Conservation (phyloP, 345 rosid genomes). For the Populus pruinosa region DNA sequence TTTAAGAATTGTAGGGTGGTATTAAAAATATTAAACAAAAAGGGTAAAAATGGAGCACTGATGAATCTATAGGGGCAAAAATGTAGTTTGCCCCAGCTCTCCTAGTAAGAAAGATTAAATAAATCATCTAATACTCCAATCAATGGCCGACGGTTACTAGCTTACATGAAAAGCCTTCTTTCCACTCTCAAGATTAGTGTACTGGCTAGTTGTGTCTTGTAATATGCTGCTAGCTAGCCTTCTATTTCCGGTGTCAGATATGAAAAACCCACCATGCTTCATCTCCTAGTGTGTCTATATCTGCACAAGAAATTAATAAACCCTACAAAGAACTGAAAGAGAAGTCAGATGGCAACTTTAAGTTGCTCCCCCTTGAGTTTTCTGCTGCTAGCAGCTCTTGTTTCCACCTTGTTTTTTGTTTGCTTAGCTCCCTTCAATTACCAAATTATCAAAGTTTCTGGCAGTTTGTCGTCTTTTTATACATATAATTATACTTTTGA, state of each 20-base stretch:
- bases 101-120: not conserved
- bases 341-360: not conserved
- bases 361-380: not conserved
- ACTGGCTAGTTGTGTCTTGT: not conserved
- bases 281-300: not conserved
- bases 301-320: not conserved
- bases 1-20: not conserved
- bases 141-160: not conserved
- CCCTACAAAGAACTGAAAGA: not conserved
- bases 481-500: not conserved
- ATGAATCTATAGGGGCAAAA: not conserved
- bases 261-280: not conserved
- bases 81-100: not conserved
- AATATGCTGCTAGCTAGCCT: not conserved
- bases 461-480: not conserved
- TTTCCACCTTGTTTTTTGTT: not conserved
- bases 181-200: not conserved
- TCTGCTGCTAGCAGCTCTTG: not conserved
- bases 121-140: not conserved
- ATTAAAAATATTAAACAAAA: not conserved
- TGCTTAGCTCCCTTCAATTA: not conserved
- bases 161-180: not conserved
- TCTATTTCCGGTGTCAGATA: not conserved
- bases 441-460: not conserved
- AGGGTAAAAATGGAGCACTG: not conserved